Percentiles rank a stretch among this genome's conserved stretches.
Conservation (phyloP, 768 basidiomycete species). For the Tephrocybe rancida region DNA sequence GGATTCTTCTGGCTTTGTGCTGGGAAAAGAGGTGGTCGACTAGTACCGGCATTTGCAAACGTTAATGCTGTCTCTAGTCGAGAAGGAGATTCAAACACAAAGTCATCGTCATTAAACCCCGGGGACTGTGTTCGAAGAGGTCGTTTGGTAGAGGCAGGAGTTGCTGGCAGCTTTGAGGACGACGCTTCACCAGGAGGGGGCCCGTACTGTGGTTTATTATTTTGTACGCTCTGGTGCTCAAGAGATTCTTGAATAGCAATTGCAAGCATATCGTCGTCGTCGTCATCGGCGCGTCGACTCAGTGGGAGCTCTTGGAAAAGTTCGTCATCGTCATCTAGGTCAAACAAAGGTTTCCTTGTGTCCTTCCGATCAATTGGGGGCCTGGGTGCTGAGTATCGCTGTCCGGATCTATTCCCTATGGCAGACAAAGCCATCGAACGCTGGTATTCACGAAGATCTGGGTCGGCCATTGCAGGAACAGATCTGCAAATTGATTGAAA, state of each 20-base stretch:
- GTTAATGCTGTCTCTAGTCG: constrained; percentile 69
- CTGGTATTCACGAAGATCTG: constrained; percentile 66
- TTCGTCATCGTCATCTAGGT: constrained; percentile 49
- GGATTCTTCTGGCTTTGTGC: background rate
- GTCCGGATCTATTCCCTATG: constrained; percentile 50
- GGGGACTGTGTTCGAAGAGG: background rate
- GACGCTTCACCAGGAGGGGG: constrained; percentile 6
- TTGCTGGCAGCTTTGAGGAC: constrained; percentile 9
- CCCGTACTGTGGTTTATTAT: background rate
- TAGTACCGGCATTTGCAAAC: constrained; percentile 60
- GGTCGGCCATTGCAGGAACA: constrained; percentile 41
- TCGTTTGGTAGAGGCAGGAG: background rate
- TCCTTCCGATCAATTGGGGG: constrained; percentile 36
- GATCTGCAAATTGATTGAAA: constrained; percentile 30
- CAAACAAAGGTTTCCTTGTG: constrained; percentile 52
- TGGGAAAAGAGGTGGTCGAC: constrained; percentile 18
- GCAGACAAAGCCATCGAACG: constrained; percentile 63
- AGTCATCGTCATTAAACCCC: constrained; percentile 19
- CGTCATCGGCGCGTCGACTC: constrained; percentile 27
- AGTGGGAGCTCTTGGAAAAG: constrained; percentile 4
- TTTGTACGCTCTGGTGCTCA: constrained; percentile 28
- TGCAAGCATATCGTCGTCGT: constrained; percentile 55
- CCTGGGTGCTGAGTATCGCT: constrained; percentile 32
- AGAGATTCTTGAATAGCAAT: constrained; percentile 67
- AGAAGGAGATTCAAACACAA: constrained; percentile 30